These are phyloP conservation scores for Aspergillus bombycis DNA, from an alignment of 2,329 filamentous ascomycete species.

Conservation along the genomic window DNA sequence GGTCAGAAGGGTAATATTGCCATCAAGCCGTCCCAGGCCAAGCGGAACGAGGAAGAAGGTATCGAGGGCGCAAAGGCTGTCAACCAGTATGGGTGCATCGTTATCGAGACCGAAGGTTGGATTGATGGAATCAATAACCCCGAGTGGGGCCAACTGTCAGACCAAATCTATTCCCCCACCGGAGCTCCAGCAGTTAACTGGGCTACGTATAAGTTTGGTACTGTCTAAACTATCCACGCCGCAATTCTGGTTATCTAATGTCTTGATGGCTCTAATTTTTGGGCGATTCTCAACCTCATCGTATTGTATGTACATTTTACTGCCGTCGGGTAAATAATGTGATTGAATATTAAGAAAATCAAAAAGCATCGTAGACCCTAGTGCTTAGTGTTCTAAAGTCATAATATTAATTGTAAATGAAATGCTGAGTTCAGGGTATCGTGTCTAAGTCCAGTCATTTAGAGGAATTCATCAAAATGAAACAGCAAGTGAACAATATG, in stretches of 20 bases:
- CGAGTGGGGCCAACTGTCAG: slow-evolving; percentile 70
- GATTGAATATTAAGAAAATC: background rate
- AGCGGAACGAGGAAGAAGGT: slow-evolving; percentile 61
- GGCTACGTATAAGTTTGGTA: slow-evolving; percentile 51
- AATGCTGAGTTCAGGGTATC: slow-evolving; percentile 17
- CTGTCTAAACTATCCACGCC: slow-evolving; percentile 28
- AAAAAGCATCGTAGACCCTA: background rate
- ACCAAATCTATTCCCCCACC: slow-evolving; percentile 46
- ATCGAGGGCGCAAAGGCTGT: slow-evolving; percentile 50
- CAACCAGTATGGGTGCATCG: slow-evolving; percentile 77
- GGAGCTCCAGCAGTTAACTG: slow-evolving; percentile 46
- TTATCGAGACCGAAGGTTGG: slow-evolving; percentile 91
- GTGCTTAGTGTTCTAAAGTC: background rate
- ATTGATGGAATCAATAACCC: slow-evolving; percentile 94
- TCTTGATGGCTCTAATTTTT: background rate
- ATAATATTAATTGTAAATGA: background rate
- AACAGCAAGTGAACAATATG: background rate
- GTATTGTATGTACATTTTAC: slow-evolving; percentile 7
- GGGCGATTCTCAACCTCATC: background rate
- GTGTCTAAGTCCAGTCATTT: slow-evolving; percentile 12
- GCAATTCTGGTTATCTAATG: background rate
- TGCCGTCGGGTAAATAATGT: slow-evolving; percentile 4
- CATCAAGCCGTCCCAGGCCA: slow-evolving; percentile 46
- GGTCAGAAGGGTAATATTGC: slow-evolving; percentile 68
- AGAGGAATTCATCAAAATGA: slow-evolving; percentile 3